Evolutionary conservation across 768 basidiomycete genomes (phyloP).

Genomic region (Butyriboletus loyo): DNA sequence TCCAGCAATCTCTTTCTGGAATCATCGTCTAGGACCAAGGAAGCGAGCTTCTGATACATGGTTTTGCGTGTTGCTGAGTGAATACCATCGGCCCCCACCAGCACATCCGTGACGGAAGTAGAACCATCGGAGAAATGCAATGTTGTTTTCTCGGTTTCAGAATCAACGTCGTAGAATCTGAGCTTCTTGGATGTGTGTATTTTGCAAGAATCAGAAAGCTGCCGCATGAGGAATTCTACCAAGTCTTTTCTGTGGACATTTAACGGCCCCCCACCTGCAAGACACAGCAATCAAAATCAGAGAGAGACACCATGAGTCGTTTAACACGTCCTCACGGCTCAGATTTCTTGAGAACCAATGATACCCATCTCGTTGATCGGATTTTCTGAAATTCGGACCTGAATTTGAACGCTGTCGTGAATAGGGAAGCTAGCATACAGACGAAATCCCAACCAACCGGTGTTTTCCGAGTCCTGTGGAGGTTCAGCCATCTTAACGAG

Average conservation of each 20-base stretch:
- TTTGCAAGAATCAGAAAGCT: constrained; percentile 26
- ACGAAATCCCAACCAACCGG: constrained; percentile 7
- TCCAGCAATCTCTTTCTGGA: constrained; percentile 9
- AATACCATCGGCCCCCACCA: constrained; percentile 45
- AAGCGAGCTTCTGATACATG: constrained; percentile 23
- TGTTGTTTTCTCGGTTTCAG: constrained; percentile 22
- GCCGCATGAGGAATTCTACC: constrained; percentile 31
- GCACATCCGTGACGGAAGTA: constrained; percentile 35
- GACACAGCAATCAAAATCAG: not conserved
- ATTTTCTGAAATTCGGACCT: constrained; percentile 30
- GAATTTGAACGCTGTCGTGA: constrained; percentile 1
- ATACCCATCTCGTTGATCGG: constrained; percentile 33
- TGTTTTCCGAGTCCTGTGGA: constrained; percentile 21
- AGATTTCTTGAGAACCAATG: constrained; percentile 23
- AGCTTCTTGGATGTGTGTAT: constrained; percentile 38
- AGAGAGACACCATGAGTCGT: not conserved
- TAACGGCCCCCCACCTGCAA: constrained; percentile 29
- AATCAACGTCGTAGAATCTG: constrained; percentile 23
- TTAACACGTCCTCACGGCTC: constrained; percentile 17
- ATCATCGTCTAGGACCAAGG: not conserved
- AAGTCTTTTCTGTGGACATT: constrained; percentile 39
- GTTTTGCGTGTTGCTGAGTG: constrained; percentile 33
- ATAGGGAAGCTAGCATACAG: not conserved
- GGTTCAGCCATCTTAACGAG: constrained; percentile 15
- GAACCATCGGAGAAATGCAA: constrained; percentile 40